phyloP scores from a whole-genome alignment of 192 early-diverging fungal species.

The Pilaira anomala region DNA sequence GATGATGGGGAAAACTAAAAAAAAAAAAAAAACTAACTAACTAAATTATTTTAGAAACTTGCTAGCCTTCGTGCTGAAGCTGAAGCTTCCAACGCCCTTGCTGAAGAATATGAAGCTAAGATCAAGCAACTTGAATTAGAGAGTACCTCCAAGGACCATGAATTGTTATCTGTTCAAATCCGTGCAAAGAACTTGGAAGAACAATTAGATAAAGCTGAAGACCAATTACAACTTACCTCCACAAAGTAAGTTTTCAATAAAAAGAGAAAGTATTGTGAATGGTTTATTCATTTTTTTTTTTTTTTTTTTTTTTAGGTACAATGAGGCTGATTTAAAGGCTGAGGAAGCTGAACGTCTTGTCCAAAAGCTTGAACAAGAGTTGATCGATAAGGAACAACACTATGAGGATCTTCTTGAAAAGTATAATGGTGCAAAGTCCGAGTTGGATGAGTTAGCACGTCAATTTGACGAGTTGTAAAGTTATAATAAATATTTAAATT shows the following conservation, averaged over 20 bases:
- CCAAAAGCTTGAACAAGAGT: conserved; percentile 73
- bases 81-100: conserved; percentile 58
- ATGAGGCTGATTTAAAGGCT: conserved; percentile 70
- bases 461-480: conserved; percentile 76
- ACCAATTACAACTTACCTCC: conserved; percentile 45
- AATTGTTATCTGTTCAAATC: conserved; percentile 66
- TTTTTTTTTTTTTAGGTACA: conserved; percentile 23
- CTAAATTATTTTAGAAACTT: conserved; percentile 54
- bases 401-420: conserved; percentile 70
- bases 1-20: background rate
- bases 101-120: conserved; percentile 59
- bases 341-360: conserved; percentile 86
- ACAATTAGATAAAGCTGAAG: conserved; percentile 43
- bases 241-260: conserved; percentile 63
- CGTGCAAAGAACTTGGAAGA: conserved; percentile 47
- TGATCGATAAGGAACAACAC: conserved; percentile 67
- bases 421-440: conserved; percentile 65
- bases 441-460: conserved; percentile 77
- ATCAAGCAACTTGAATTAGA: conserved; percentile 60
- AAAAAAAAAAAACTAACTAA: background rate
- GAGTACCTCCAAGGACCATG: conserved; percentile 68
- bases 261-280: background rate
- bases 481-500: background rate
- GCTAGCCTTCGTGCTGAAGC: conserved; percentile 59
- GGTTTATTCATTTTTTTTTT: background rate